A percentile compares a stretch with the other conserved stretches of the same genome.
phyloP scores from a whole-genome alignment of 164 flowering plant genomes.

The Hamamelis virginiana region DNA sequence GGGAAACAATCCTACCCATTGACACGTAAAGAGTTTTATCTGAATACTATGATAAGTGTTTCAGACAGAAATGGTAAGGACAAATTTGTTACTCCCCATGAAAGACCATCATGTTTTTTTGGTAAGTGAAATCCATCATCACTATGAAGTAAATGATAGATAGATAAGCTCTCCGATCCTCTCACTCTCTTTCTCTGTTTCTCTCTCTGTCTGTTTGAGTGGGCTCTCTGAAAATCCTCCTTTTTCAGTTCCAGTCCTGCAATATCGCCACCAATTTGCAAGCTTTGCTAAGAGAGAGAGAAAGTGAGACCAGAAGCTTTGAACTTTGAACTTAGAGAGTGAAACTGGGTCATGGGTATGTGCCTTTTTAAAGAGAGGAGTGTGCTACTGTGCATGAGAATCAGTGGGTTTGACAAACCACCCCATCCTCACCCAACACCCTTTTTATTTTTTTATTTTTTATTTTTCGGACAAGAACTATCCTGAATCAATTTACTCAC shows the following conservation, averaged over 20 bases:
- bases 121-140: neutral
- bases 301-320: neutral
- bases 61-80: neutral
- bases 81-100: slow-evolving; percentile 8
- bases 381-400: neutral
- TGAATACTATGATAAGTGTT: neutral
- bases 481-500: too few species aligned
- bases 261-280: slow-evolving; percentile 1
- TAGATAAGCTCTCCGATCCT: too few species aligned
- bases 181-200: slow-evolving; percentile 10
- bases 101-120: neutral
- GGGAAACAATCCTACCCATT: slow-evolving; percentile 2
- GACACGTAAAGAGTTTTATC: slow-evolving; percentile 1
- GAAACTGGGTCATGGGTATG: neutral
- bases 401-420: neutral
- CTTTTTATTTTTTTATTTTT: too few species aligned
- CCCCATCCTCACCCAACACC: neutral
- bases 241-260: slow-evolving; percentile 5
- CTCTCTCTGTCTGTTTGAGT: slow-evolving; percentile 1
- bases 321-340: neutral
- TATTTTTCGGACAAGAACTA: too few species aligned
- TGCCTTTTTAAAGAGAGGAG: neutral
- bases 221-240: neutral
- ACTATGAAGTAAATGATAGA: neutral
- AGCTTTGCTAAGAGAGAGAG: neutral